phyloP scores from a whole-genome alignment of 169 alveolate species.

The Besnoitia besnoiti region DNA sequence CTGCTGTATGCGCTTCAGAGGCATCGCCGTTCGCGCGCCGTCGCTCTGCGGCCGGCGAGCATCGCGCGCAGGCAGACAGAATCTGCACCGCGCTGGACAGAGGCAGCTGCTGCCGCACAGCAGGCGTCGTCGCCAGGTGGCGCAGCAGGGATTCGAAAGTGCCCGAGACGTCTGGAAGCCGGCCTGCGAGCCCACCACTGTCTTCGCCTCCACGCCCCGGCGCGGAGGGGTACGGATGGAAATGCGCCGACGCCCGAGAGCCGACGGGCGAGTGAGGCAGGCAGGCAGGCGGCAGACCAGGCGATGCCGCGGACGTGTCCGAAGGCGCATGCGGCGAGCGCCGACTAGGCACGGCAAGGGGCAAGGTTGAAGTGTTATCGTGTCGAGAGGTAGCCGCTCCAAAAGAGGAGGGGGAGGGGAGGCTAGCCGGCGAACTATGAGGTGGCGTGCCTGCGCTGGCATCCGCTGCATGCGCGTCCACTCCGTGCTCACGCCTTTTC shows the following conservation, averaged over 20 bases:
- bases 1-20: no score
- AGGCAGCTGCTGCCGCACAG: not conserved
- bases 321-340: no score
- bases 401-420: no score
- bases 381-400: no score
- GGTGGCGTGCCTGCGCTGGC: no score
- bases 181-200: not conserved
- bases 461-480: no score
- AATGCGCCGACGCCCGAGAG: not conserved
- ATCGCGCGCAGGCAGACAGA: slow-evolving; percentile 20
- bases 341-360: no score
- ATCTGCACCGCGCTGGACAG: slow-evolving; percentile 31
- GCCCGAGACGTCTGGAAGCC: not conserved
- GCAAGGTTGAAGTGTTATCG: no score
- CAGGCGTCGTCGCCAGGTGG: not conserved
- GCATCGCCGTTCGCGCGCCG: not conserved
- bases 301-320: not conserved
- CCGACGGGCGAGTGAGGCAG: not conserved
- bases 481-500: no score
- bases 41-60: not conserved
- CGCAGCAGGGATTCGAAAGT: not conserved
- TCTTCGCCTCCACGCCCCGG: not conserved
- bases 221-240: not conserved
- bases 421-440: no score
- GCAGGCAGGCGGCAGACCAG: not conserved